Evolutionary conservation across 805 yeast genomes (phyloP), one percentile per base, ranked within the genome.

Genomic region (Starmerella cellae): DNA sequence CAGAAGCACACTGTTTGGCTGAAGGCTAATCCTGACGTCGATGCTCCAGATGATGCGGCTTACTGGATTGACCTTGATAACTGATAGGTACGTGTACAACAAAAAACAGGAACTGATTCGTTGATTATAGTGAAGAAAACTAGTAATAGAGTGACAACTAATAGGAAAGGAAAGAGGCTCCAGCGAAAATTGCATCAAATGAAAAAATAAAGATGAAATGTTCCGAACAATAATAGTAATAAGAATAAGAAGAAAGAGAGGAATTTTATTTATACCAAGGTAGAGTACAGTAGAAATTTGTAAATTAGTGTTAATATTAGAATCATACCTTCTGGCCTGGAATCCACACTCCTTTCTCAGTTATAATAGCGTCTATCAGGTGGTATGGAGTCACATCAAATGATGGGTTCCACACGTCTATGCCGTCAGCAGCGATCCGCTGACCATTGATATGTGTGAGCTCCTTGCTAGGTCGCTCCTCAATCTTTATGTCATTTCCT

Each of bases 371-470:
- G 57, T 85, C 95, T 42, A 88, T 85, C 30, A 79, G 64, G 35
- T 69, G 70, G 54, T 78, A 77, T 0, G 95, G 95, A 3, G 97
- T 84, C 14, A 91, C 84, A 57, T 88, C 98, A 55, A 88, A 88
- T 0, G 96, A 80, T 1, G 98, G 98, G 55, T 91, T 91, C 96
- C 96, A 88, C 2, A 85, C 95, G 4, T 69, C 64, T 26, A 87
- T 79, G 0, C 79, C 81, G 2, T 81, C 80, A 3, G 97, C 91
- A 1, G 95, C 95, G 21, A 79, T 64, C 4, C 68, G 64, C 11
- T 75, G 77, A 22, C 97, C 97, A 46, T 73, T 71, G 27, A 88
- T 72, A 23, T 76, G 70, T 23, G 85, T 79, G 48, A 91, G 68
- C 58, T 88, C 98, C 36, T 70, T 63, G 2, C 79, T 66, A 8